A percentile compares a stretch with the other conserved stretches of the same genome.
Conservation (phyloP, 768 basidiomycete species). For the Mrakia gelida region DNA sequence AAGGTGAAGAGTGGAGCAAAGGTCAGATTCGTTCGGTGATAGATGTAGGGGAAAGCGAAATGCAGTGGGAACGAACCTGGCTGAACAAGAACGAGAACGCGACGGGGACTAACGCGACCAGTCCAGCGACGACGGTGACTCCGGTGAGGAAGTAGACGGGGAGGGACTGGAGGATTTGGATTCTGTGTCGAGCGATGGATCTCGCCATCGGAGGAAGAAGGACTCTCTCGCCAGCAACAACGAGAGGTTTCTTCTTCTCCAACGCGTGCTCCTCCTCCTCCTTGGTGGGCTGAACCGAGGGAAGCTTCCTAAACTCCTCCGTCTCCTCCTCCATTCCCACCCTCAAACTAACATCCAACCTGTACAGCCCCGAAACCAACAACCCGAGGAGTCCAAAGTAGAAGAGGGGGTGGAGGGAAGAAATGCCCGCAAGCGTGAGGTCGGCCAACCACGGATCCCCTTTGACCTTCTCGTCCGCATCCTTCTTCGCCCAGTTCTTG, state of each 20-base stretch:
- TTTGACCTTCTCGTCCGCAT: neutral
- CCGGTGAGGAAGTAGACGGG: neutral
- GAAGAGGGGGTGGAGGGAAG: neutral
- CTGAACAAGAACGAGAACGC: too few species aligned
- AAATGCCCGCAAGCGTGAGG: too few species aligned
- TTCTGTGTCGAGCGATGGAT: neutral
- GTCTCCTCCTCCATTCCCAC: neutral
- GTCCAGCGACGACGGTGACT: neutral
- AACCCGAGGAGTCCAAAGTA: neutral
- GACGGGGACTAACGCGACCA: neutral
- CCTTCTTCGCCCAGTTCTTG: neutral
- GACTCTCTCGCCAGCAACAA: neutral
- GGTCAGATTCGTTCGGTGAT: too few species aligned
- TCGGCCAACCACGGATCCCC: neutral
- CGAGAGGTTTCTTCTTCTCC: neutral
- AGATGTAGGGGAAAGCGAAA: too few species aligned
- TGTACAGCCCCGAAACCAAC: neutral
- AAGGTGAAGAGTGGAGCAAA: too few species aligned
- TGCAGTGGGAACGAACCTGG: too few species aligned
- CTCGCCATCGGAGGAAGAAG: neutral
- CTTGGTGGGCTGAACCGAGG: neutral
- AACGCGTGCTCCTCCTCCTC: neutral
- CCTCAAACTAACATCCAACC: neutral
- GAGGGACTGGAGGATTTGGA: neutral
- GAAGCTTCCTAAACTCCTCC: neutral